Conservation (phyloP, 2,329 filamentous ascomycete species). For the Huntiella omanensis region DNA sequence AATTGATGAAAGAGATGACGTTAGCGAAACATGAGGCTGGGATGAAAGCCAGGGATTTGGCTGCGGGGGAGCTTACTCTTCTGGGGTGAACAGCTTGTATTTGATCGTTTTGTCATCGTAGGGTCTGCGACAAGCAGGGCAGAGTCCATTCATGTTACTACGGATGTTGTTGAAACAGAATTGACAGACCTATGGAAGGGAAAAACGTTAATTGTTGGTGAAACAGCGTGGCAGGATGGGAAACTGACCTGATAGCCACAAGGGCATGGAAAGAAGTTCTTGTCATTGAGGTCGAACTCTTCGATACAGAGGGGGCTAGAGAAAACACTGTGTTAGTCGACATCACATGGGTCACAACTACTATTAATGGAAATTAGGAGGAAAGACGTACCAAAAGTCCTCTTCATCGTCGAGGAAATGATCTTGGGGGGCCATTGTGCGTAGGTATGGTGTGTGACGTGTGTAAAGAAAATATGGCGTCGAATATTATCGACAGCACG, state of each 20-base stretch:
- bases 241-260: slow-evolving; percentile 82
- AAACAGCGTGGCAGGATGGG: neutral
- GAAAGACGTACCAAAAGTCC: slow-evolving; percentile 40
- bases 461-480: neutral
- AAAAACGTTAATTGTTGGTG: neutral
- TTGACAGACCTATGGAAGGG: slow-evolving; percentile 62
- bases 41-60: neutral
- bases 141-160: slow-evolving; percentile 91
- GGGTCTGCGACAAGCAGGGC: slow-evolving; percentile 85
- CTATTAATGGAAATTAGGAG: slow-evolving; percentile 1
- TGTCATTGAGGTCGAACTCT: slow-evolving; percentile 94
- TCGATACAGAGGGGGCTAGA: slow-evolving; percentile 92
- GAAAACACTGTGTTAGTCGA: slow-evolving; percentile 11
- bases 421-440: slow-evolving; percentile 47
- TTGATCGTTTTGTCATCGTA: slow-evolving; percentile 97
- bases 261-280: slow-evolving; percentile 90
- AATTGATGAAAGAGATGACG: slow-evolving; percentile 13
- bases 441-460: slow-evolving; percentile 1
- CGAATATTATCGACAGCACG: slow-evolving; percentile 5
- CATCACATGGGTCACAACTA: neutral
- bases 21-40: no score
- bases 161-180: slow-evolving; percentile 99
- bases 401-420: slow-evolving; percentile 55
- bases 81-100: slow-evolving; percentile 83
- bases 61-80: slow-evolving; percentile 51